Evolutionary conservation across 768 basidiomycete species (phyloP).

Genomic region (Cystofilobasidium bisporidii): DNA sequence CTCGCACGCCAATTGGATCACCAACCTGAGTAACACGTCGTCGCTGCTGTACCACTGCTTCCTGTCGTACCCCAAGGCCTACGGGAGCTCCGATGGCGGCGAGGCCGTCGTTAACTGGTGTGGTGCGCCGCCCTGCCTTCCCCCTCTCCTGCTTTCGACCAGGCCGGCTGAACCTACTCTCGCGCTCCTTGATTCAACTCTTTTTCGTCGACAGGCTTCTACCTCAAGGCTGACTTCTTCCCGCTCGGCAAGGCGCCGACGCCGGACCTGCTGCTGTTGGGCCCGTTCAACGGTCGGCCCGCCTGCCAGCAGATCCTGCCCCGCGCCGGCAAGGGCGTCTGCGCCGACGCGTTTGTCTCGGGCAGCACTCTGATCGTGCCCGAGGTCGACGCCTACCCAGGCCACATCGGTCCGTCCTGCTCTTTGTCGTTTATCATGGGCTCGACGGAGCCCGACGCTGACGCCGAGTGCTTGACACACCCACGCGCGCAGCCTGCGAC

Average conservation of each 20-base stretch:
- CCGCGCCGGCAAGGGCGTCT: slow-evolving; percentile 49
- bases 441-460: neutral
- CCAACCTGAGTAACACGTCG: slow-evolving; percentile 77
- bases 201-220: slow-evolving; percentile 85
- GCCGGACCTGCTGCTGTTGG: slow-evolving; percentile 50
- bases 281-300: slow-evolving; percentile 82
- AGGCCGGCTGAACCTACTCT: no score
- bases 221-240: slow-evolving; percentile 59
- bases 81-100: slow-evolving; percentile 46
- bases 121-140: slow-evolving; percentile 52
- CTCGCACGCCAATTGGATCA: slow-evolving; percentile 47
- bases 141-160: no score
- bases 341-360: slow-evolving; percentile 63
- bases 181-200: no score
- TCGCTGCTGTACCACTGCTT: slow-evolving; percentile 71
- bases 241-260: slow-evolving; percentile 39
- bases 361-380: slow-evolving; percentile 48
- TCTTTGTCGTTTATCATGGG: neutral
- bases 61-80: slow-evolving; percentile 54
- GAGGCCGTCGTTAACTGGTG: slow-evolving; percentile 80
- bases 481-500: slow-evolving; percentile 55
- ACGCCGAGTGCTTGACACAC: neutral
- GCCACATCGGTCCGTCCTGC: slow-evolving; percentile 59
- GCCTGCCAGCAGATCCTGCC: slow-evolving; percentile 73
- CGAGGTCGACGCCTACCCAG: slow-evolving; percentile 71